Evolutionary conservation across 345 rosid genomes (phyloP).

Genomic region (Melaleuca quinquenervia): DNA sequence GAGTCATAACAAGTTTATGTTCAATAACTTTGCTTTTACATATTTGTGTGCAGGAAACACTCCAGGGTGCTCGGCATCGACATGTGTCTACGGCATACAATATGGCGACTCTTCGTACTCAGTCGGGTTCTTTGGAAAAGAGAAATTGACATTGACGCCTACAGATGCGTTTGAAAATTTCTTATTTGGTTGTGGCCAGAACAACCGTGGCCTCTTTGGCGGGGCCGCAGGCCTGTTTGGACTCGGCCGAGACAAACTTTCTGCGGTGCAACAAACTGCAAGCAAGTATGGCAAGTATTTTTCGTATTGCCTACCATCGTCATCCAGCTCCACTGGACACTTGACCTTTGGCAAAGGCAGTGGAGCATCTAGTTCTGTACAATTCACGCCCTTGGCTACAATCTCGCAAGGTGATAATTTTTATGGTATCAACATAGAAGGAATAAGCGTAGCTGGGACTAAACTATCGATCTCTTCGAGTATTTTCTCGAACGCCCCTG

Average conservation of each 20-base stretch:
- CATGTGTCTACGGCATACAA: conserved; percentile 64
- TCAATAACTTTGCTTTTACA: neutral
- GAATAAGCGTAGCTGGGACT: conserved; percentile 41
- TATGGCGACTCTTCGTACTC: conserved; percentile 79
- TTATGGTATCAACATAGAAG: conserved; percentile 54
- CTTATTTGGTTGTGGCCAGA: conserved; percentile 74
- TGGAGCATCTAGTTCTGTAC: conserved; percentile 16
- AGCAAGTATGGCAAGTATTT: conserved; percentile 46
- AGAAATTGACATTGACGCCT: conserved; percentile 43
- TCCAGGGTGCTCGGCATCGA: conserved; percentile 35
- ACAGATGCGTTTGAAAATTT: conserved; percentile 31
- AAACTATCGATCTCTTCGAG: conserved; percentile 35
- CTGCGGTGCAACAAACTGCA: conserved; percentile 60
- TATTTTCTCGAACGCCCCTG: conserved; percentile 35
- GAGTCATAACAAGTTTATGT: neutral
- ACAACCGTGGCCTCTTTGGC: conserved; percentile 64
- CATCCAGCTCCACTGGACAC: conserved; percentile 54
- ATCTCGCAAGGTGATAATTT: conserved; percentile 25
- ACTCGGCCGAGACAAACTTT: conserved; percentile 62
- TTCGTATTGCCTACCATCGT: conserved; percentile 83
- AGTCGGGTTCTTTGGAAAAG: conserved; percentile 49
- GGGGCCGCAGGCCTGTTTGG: conserved; percentile 77
- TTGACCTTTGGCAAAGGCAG: conserved; percentile 51
- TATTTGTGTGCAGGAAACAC: conserved; percentile 22
- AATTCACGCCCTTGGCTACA: conserved; percentile 51